Evolutionary conservation across 2,329 filamentous ascomycete species (phyloP).

Genomic region (Fusarium tuaranense): DNA sequence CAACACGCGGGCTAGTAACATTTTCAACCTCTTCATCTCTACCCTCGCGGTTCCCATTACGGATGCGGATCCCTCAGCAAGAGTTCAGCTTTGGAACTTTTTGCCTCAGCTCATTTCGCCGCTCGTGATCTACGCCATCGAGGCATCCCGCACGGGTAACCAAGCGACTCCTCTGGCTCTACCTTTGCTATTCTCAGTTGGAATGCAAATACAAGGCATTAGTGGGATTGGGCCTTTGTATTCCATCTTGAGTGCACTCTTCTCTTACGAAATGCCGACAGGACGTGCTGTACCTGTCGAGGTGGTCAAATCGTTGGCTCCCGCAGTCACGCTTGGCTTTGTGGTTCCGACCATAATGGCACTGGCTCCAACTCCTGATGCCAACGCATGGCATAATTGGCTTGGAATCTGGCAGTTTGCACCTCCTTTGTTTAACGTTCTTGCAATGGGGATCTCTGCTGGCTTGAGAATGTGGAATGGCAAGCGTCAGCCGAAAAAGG

Average conservation of each 20-base stretch:
- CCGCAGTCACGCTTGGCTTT: neutral
- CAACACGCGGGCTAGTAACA: neutral
- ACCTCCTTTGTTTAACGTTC: neutral
- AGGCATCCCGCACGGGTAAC: neutral
- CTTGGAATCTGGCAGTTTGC: neutral
- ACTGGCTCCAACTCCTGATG: neutral
- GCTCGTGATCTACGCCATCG: neutral
- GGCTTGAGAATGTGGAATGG: neutral
- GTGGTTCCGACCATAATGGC: neutral
- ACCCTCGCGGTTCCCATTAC: neutral
- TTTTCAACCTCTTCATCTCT: neutral
- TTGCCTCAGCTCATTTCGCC: neutral
- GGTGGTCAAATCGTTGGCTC: neutral
- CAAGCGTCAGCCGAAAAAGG: neutral
- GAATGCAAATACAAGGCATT: neutral
- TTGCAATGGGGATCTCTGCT: neutral
- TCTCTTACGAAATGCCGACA: neutral
- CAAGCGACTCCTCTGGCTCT: neutral
- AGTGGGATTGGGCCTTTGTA: neutral
- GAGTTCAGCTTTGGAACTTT: neutral
- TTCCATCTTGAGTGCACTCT: neutral
- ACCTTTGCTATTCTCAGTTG: neutral
- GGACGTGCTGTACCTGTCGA: neutral
- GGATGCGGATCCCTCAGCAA: neutral
- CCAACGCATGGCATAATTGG: neutral